Evolutionary conservation across 495 filamentous ascomycete genomes (phyloP).

Genomic region (Penicillium parvum): DNA sequence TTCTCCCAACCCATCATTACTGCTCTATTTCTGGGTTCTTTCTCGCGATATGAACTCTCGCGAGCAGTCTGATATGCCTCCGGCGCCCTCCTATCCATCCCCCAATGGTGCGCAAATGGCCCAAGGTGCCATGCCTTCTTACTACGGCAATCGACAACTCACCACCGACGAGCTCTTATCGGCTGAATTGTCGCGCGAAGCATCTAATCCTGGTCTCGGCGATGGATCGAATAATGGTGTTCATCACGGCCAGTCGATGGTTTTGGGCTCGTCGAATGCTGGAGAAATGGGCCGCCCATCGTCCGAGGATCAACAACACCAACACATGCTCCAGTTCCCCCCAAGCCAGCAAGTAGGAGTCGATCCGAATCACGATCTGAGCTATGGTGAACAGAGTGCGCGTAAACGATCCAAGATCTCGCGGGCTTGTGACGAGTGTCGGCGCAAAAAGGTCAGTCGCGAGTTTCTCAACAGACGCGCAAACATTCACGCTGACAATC

Average conservation of each 20-base stretch:
- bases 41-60: conserved; percentile 39
- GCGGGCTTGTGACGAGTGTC: conserved; percentile 89
- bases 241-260: conserved; percentile 41
- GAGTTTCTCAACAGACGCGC: conserved; percentile 9
- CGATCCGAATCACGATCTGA: conserved; percentile 47
- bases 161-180: conserved; percentile 45
- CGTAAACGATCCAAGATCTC: conserved; percentile 90
- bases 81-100: conserved; percentile 45
- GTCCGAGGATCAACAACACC: conserved; percentile 44
- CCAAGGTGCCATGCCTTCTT: conserved; percentile 43
- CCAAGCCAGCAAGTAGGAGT: conserved; percentile 48
- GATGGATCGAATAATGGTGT: conserved; percentile 41
- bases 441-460: conserved; percentile 74
- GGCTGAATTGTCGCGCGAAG: conserved; percentile 45
- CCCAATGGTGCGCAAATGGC: conserved; percentile 47
- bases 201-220: conserved; percentile 37
- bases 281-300: conserved; percentile 38
- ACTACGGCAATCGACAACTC: conserved; percentile 45
- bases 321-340: conserved; percentile 45
- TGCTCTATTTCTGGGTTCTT: conserved; percentile 6
- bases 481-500: conserved; percentile 17
- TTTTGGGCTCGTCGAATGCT: conserved; percentile 38
- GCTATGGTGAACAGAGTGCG: conserved; percentile 59
- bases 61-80: conserved; percentile 47
- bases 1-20: conserved; percentile 12